Base-by-base conservation (phyloP, 2,329 filamentous ascomycete species). In the Trichocomaceae sp. region DNA sequence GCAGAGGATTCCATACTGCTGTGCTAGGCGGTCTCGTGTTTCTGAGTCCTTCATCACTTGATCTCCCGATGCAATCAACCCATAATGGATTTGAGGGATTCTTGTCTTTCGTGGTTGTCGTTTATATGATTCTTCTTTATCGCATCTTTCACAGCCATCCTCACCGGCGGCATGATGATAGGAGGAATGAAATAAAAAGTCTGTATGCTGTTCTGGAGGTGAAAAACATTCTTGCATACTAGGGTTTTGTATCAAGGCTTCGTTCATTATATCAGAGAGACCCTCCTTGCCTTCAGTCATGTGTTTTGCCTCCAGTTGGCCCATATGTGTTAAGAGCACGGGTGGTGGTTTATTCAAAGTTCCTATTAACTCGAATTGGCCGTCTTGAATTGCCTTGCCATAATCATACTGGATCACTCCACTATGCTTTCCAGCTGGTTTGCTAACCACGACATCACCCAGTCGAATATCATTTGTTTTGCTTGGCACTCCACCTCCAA, bases 361-460 rank as follows among this genome's bases (percentile, higher is more conserved):
- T 12, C 50, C 50, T 10, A n/a, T 52, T 35, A 2, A 15, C 29
- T 52, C 42, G 39, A 52, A 52, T 45, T 23, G 22, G 23, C 50
- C 50, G 42, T 7, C 50, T 39, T 50, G 47, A 26, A 50, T 26
- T 26, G 23, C 23, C 23, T 26, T 26, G 23, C 23, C 23, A 26
- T 26, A 26, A 26, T 51, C 48, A 42, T 48, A 48, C 29, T 48
- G 48, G 3, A 51, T 44, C 10, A 51, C 48, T 19, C 48, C 48
- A 19, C 48, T 51, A n/a, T 41, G n/a, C 12, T 19, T 51, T 42
- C 17, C 48, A 51, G 22, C 22, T 8, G 48, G 48, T 33, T 50
- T 47, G 55, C 59, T 61, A 20, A 61, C 57, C 33, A 61, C 60
- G 2, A 61, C 55, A 48, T 61, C 60, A 12, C 60, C 59, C 13